These are phyloP conservation scores for Penicillium freii DNA, from an alignment of 2,329 filamentous ascomycete genomes.

Conservation along the genomic window DNA sequence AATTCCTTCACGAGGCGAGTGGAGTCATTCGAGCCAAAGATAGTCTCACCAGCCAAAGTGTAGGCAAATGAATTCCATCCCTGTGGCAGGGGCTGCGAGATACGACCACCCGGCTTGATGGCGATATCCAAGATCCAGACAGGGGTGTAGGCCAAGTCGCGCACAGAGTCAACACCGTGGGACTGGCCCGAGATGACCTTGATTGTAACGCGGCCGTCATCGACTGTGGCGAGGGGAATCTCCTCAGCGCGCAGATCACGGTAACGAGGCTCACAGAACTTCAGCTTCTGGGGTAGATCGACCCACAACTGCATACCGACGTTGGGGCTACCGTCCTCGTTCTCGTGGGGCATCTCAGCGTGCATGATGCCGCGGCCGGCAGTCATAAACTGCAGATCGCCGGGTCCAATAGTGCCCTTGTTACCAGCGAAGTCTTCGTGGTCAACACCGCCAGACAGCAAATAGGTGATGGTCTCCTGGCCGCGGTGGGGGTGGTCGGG, in stretches of 20 bases:
- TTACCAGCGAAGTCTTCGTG: constrained; percentile 91
- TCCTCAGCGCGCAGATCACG: constrained; percentile 76
- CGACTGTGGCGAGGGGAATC: constrained; percentile 71
- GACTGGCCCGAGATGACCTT: constrained; percentile 89
- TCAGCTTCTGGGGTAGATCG: constrained; percentile 77
- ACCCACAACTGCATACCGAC: constrained; percentile 95
- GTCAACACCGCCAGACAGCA: constrained; percentile 80
- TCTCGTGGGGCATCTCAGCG: constrained; percentile 87
- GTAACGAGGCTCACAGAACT: constrained; percentile 87
- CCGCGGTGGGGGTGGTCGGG: constrained; percentile 82
- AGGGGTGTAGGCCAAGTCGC: constrained; percentile 91
- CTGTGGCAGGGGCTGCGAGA: constrained; percentile 71
- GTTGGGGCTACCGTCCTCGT: constrained; percentile 71
- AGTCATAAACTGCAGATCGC: constrained; percentile 98
- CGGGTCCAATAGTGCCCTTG: constrained; percentile 75
- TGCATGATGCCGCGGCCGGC: constrained; percentile 89
- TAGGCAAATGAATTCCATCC: constrained; percentile 93
- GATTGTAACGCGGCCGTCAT: constrained; percentile 71
- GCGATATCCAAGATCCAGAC: constrained; percentile 92
- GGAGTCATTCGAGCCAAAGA: constrained; percentile 54
- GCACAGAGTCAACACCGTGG: constrained; percentile 79
- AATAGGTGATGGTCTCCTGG: constrained; percentile 87
- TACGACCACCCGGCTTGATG: constrained; percentile 72
- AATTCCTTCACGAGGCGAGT: constrained; percentile 53
- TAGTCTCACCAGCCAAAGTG: constrained; percentile 69